These are phyloP conservation scores for Chalciporus sp. DNA, from an alignment of 1,284 basidiomycete genomes.

Conservation along the genomic window DNA sequence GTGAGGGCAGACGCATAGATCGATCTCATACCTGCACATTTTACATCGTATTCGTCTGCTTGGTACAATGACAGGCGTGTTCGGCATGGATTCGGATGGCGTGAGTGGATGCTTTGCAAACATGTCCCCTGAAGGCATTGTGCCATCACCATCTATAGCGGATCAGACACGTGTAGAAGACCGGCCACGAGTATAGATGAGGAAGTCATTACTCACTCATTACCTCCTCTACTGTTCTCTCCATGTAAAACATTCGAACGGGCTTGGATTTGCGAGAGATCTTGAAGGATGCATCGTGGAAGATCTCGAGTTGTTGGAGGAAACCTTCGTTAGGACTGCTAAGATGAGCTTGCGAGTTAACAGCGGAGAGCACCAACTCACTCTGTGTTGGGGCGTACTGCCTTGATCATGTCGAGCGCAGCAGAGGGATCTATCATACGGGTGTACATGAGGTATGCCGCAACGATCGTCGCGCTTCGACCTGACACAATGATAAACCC, in stretches of 20 bases:
- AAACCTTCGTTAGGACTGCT: constrained; percentile 80
- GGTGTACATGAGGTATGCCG: constrained; percentile 84
- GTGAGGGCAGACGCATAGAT: not conserved
- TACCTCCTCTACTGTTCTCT: constrained; percentile 70
- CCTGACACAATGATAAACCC: constrained; percentile 43
- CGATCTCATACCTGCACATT: constrained; percentile 73
- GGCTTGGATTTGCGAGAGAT: constrained; percentile 71
- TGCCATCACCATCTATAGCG: constrained; percentile 69
- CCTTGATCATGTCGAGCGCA: constrained; percentile 69
- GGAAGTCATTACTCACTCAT: constrained; percentile 58
- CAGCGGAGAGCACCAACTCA: constrained; percentile 39
- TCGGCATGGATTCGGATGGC: constrained; percentile 61
- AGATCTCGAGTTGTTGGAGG: constrained; percentile 75
- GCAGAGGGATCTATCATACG: constrained; percentile 61
- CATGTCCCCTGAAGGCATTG: constrained; percentile 62
- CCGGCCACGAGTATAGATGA: not conserved
- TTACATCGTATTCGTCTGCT: constrained; percentile 82
- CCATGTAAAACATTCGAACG: constrained; percentile 81
- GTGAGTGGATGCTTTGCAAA: constrained; percentile 75
- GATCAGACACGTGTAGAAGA: constrained; percentile 10
- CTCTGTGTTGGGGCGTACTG: constrained; percentile 69
- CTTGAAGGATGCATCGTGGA: constrained; percentile 69
- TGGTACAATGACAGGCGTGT: constrained; percentile 53
- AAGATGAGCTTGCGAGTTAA: constrained; percentile 10
- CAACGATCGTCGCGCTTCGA: constrained; percentile 78